Percentiles rank a stretch among this genome's conserved stretches.
phyloP scores from a whole-genome alignment of 108 stramenopile species.

The Nitzschia sp. region DNA sequence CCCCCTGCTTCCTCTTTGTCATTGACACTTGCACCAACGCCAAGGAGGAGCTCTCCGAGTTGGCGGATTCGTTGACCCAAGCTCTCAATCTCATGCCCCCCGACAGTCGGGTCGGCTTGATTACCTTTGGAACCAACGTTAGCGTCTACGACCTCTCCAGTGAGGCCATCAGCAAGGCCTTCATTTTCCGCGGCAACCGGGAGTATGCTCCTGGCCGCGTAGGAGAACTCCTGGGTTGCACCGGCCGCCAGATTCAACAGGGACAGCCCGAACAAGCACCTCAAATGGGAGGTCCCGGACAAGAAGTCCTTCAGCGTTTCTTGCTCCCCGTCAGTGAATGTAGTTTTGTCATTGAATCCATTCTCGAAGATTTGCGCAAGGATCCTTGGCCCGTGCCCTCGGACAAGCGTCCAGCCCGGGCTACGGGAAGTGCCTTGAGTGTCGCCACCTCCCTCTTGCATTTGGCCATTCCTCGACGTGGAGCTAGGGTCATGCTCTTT shows the following conservation, averaged over 20 bases:
- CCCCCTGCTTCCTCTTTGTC: conserved; percentile 96
- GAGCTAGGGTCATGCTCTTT: conserved; percentile 95
- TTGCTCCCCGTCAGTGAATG: conserved; percentile 93
- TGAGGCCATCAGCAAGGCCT: conserved; percentile 87
- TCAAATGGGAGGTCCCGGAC: conserved; percentile 45
- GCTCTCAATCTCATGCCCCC: conserved; percentile 94
- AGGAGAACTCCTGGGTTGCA: conserved; percentile 83
- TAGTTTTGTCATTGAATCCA: conserved; percentile 87
- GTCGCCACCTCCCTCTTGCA: conserved; percentile 91
- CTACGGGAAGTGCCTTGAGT: conserved; percentile 88
- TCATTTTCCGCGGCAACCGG: conserved; percentile 91
- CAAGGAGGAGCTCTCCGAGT: conserved; percentile 91
- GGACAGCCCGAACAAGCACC: conserved; percentile 33
- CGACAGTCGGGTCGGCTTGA: conserved; percentile 91
- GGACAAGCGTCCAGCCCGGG: conserved; percentile 90
- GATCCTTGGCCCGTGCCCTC: conserved; percentile 96
- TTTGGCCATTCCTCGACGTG: conserved; percentile 86
- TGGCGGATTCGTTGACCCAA: conserved; percentile 93
- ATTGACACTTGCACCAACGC: conserved; percentile 90
- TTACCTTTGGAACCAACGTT: conserved; percentile 97
- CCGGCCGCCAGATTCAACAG: conserved; percentile 41
- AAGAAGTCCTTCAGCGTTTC: conserved; percentile 84
- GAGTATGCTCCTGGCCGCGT: conserved; percentile 84
- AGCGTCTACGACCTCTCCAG: conserved; percentile 97
- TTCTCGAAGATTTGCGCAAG: conserved; percentile 93